These are phyloP conservation scores for Epicoccum sorghinum DNA, from an alignment of 2,329 filamentous ascomycete species.

Conservation along the genomic window DNA sequence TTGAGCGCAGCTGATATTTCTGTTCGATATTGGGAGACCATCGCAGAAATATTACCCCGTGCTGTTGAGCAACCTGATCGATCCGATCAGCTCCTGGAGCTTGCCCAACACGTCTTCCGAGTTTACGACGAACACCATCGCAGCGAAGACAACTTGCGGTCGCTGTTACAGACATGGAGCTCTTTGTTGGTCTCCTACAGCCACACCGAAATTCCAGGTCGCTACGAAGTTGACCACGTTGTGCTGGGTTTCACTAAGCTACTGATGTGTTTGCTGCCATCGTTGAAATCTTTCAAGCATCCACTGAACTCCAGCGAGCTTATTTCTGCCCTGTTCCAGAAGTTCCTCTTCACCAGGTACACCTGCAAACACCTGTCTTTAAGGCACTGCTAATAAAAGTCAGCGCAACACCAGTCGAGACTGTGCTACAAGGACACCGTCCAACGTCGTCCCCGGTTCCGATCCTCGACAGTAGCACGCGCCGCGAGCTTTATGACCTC, in stretches of 20 bases:
- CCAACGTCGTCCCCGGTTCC: slow-evolving; percentile 23
- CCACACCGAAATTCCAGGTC: slow-evolving; percentile 44
- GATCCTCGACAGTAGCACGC: slow-evolving; percentile 43
- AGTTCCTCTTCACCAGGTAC: slow-evolving; percentile 44
- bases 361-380: neutral
- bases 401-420: neutral
- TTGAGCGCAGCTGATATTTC: slow-evolving; percentile 39
- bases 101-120: slow-evolving; percentile 46
- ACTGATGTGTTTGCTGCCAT: slow-evolving; percentile 46
- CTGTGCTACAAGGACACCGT: neutral
- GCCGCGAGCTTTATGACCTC: slow-evolving; percentile 47
- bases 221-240: slow-evolving; percentile 43
- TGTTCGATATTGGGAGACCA: slow-evolving; percentile 41
- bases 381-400: neutral
- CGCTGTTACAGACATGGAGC: slow-evolving; percentile 40
- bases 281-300: slow-evolving; percentile 49
- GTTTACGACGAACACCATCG: slow-evolving; percentile 42
- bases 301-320: slow-evolving; percentile 39
- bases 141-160: slow-evolving; percentile 39
- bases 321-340: slow-evolving; percentile 42
- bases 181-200: slow-evolving; percentile 40
- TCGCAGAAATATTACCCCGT: slow-evolving; percentile 40
- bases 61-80: slow-evolving; percentile 30
- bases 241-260: slow-evolving; percentile 50
- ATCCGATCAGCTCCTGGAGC: slow-evolving; percentile 43